Base-by-base conservation (phyloP, 2,329 filamentous ascomycete species). In the Sporothrix luriei region DNA sequence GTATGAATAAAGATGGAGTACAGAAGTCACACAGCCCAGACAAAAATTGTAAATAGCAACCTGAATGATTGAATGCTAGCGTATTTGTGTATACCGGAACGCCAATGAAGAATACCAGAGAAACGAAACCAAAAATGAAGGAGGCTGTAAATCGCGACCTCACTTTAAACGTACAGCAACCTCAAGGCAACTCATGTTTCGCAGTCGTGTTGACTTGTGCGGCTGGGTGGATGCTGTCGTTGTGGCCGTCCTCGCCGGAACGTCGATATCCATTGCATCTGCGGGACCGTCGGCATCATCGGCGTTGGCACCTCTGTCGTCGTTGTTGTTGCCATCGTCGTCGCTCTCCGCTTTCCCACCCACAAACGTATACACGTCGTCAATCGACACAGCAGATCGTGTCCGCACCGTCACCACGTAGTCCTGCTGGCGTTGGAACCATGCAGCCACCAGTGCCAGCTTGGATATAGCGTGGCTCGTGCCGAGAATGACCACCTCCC, bases 381-480 rank as follows among this genome's bases (percentile, higher is more conserved):
- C 90, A 57, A 92, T 82, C 2, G 88, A 85, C n/a, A 82, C 82
- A 19, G 90, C 81, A 66, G 84, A 91, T 69, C 85, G 84, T 59
- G 90, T 92, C 76, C 83, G 81, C 66, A 92, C 75, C 74, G 82
- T 79, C 1, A 92, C 87, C 5, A 78, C 76, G 72, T 86, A 89
- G 72, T 87, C 87, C 14, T 78, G 80, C 77, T 89, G 84, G 68
- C 85, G 82, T 77, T 87, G 84, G 73, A 92, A 92, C 82, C 86
- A 90, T 46, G 85, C 78, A 0, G 87, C 90, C 6, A 93, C 77
- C 33, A 85, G 81, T 70, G 91, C 77, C 0, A 86, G 86, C 78
- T 87, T 88, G 72, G 85, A 82, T 40, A 93, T 88, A 9, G 90
- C 90, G 73, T 84, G 85, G 1, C 90, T 90, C 0, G 88, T 89